Base-by-base conservation (phyloP, 371 early-diverging fungal species). In the Mucor ambiguus region DNA sequence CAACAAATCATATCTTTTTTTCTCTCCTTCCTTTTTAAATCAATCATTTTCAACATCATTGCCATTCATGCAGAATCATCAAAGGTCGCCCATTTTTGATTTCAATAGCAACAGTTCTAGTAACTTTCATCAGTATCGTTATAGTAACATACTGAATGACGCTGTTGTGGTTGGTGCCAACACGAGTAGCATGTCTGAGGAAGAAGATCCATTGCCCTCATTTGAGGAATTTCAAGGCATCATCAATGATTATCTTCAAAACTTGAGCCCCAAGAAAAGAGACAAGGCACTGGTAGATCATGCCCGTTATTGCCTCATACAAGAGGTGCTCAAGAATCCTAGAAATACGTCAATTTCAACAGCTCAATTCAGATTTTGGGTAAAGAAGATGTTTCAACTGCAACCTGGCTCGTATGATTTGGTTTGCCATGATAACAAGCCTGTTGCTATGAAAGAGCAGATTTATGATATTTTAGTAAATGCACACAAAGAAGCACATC, bases 331-430 rank as follows among this genome's bases (percentile, higher is more conserved):
- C 28, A 68, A 73, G 8, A 71, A 81, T n/a, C 81, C 81, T 20
- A 81, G 74, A 62, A 76, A 81, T 38, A 81, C 81, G 0, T 71
- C 76, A 24, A 71, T 78, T 7, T 81, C 81, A 8, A 81, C 78
- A 8, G 81, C 81, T 1, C 81, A 81, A 60, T 81, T 81, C 35
- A 69, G 78, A 18, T 81, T 78, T 46, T 81, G 81, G 78, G 81
- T 73, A 11, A 81, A 81, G 59, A 81, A 78, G 49, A 81, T 81
- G 81, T 81, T 81, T 63, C 70, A 71, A 22, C 73, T 81, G 5
- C 73, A 75, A 43, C 54, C 61, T 58, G 60, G 71, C 12, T 60
- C 69, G 8, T 57, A 56, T 38, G 61, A 65, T 24, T 26, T 70
- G 4, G 76, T 80, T 20, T 80, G 71, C 30, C 81, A 80, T 60